Evolutionary conservation across 805 yeast species (phyloP).

Genomic region (Kregervanrija delftensis): DNA sequence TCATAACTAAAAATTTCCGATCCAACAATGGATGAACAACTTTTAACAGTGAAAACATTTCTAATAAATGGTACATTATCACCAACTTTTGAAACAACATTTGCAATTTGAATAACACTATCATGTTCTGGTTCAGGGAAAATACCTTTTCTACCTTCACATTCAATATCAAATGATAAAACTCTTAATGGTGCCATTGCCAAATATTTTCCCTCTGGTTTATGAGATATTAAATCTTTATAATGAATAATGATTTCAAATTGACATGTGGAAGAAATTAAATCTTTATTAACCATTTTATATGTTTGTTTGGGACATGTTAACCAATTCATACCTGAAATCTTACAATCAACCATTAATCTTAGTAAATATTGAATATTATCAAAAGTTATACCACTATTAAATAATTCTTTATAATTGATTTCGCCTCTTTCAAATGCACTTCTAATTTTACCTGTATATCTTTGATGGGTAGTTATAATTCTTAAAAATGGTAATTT

Average conservation of each 20-base stretch:
- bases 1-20: constrained; percentile 75
- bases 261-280: constrained; percentile 70
- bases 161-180: constrained; percentile 93
- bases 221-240: constrained; percentile 64
- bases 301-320: constrained; percentile 77
- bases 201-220: constrained; percentile 90
- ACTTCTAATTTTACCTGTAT: constrained; percentile 61
- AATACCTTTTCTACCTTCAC: constrained; percentile 95
- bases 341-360: constrained; percentile 86
- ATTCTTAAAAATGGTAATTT: constrained; percentile 77
- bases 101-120: constrained; percentile 95
- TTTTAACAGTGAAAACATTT: constrained; percentile 87
- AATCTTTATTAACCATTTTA: constrained; percentile 29
- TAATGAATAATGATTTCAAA: constrained; percentile 71
- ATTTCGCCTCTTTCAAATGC: constrained; percentile 82
- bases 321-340: constrained; percentile 97
- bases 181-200: constrained; percentile 90
- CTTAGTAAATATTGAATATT: constrained; percentile 82
- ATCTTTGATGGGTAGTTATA: constrained; percentile 55
- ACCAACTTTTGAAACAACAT: constrained; percentile 82
- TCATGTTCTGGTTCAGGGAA: constrained; percentile 94
- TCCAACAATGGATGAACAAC: constrained; percentile 92
- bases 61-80: constrained; percentile 84
- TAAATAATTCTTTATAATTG: constrained; percentile 56
- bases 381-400: constrained; percentile 69